Conservation (phyloP, 2,329 filamentous ascomycete species). For the Penicillium sp. region DNA sequence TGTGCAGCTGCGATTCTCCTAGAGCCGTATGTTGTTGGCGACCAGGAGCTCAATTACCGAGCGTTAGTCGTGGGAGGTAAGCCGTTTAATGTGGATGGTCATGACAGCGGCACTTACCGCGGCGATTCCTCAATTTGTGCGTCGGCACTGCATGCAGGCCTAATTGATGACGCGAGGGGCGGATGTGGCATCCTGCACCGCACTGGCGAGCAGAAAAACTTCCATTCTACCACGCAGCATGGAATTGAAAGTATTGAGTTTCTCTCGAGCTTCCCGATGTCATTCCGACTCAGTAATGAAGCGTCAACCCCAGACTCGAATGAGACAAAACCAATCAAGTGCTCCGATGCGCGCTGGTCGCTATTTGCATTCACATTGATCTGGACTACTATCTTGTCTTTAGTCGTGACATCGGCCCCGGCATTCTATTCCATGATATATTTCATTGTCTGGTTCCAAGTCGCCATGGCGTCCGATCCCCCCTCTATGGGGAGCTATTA, state of each 20-base stretch:
- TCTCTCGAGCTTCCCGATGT: constrained; percentile 56
- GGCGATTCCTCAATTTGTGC: constrained; percentile 61
- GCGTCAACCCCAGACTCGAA: constrained; percentile 22
- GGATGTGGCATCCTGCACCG: constrained; percentile 57
- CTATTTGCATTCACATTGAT: constrained; percentile 55
- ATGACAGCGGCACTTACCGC: constrained; percentile 51
- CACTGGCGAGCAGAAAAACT: constrained; percentile 51
- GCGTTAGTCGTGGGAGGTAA: constrained; percentile 56
- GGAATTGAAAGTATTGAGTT: constrained; percentile 55
- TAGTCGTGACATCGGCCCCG: constrained; percentile 56
- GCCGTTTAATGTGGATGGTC: constrained; percentile 36
- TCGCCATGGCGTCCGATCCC: constrained; percentile 59
- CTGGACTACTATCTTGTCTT: constrained; percentile 53
- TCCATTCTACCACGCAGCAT: constrained; percentile 45
- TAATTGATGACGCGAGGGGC: constrained; percentile 53
- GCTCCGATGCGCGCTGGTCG: constrained; percentile 58
- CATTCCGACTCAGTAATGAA: constrained; percentile 39
- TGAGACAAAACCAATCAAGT: constrained; percentile 36
- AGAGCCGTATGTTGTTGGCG: constrained; percentile 58
- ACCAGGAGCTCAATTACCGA: constrained; percentile 53
- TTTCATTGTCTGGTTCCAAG: constrained; percentile 57
- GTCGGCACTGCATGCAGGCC: constrained; percentile 58
- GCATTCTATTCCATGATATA: constrained; percentile 58
- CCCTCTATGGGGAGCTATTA: constrained; percentile 55
- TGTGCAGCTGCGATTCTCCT: constrained; percentile 52